Evolutionary conservation across 2,329 filamentous ascomycete genomes (phyloP), one percentile per base, ranked within the genome.

Genomic region (Paraconiothyrium sp.): DNA sequence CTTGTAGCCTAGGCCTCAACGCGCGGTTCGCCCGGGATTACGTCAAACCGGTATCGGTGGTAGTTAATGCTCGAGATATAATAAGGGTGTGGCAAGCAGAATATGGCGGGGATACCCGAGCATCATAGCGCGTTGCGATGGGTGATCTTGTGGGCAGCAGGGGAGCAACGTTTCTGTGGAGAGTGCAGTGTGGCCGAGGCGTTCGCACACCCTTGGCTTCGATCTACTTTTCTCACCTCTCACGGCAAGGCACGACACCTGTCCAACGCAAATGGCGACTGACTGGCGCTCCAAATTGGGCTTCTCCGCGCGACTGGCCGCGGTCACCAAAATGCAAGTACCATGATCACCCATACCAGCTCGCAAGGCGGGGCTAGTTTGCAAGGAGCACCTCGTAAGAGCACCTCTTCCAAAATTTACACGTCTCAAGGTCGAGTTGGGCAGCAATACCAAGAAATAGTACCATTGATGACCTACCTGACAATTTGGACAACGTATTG

Each of bases 311-410:
- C 76, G 83, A 58, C 72, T 85, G 62, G 64, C 73, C 35, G 73
- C 73, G 39, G 81, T 80, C 55, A 78, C 81, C 14, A 81, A 81
- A 80, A 84, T 85, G 83, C 79, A 83, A 77, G 81, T 82, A 73
- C 58, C 60, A 62, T 64, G 49, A 57, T 48, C 59, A 63, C 61
- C 54, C 43, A 48, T 27, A 20, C 27, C 16, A 24, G n/a, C 3
- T 9, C 20, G 27, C 22, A 30, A 59, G 34, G 43, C 34, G 41
- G 22, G 35, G 30, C 50, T 56, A 54, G 47, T 30, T 47, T 22
- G 34, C 46, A 54, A 59, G 66, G 62, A 59, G 58, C 34, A 60
- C 66, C 68, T 66, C 63, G 68, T 66, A 65, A 68, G 66, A 62
- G 44, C 54, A 35, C 56, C 41, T 55, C 55, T 47, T 67, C 59